Conservation (phyloP, 768 basidiomycete species). For the Tricholoma hemisulphureum region DNA sequence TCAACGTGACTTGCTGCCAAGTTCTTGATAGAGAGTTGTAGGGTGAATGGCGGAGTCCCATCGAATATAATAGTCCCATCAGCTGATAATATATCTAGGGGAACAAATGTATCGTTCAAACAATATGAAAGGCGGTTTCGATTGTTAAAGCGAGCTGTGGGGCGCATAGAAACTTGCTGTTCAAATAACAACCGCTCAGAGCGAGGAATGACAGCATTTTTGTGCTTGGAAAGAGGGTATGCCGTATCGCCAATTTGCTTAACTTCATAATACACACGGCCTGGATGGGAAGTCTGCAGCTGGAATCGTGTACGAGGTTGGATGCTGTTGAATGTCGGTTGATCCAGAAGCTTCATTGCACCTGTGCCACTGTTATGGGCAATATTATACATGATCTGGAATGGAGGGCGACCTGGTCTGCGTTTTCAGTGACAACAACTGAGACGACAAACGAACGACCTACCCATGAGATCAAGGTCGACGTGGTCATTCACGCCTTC, state of each 20-base stretch:
- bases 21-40: constrained; percentile 74
- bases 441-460: constrained; percentile 9
- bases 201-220: constrained; percentile 60
- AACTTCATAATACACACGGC: constrained; percentile 86
- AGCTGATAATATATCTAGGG: constrained; percentile 46
- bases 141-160: constrained; percentile 76
- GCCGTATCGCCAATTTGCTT: constrained; percentile 84
- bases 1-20: constrained; percentile 68
- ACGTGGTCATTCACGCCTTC: constrained; percentile 80
- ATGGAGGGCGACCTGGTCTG: constrained; percentile 79
- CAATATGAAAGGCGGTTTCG: constrained; percentile 70
- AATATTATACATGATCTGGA: constrained; percentile 89
- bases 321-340: constrained; percentile 82
- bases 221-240: constrained; percentile 74
- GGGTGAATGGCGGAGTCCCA: constrained; percentile 83
- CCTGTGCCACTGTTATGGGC: constrained; percentile 67
- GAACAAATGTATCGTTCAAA: constrained; percentile 62
- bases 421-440: not conserved
- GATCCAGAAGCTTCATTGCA: constrained; percentile 68
- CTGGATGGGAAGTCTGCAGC: constrained; percentile 72
- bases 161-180: constrained; percentile 80
- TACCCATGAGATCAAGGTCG: constrained; percentile 79
- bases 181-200: constrained; percentile 73
- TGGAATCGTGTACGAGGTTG: constrained; percentile 79
- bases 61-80: constrained; percentile 70